Conservation (phyloP, 805 yeast genomes). For the Yamadazyma endophytica region DNA sequence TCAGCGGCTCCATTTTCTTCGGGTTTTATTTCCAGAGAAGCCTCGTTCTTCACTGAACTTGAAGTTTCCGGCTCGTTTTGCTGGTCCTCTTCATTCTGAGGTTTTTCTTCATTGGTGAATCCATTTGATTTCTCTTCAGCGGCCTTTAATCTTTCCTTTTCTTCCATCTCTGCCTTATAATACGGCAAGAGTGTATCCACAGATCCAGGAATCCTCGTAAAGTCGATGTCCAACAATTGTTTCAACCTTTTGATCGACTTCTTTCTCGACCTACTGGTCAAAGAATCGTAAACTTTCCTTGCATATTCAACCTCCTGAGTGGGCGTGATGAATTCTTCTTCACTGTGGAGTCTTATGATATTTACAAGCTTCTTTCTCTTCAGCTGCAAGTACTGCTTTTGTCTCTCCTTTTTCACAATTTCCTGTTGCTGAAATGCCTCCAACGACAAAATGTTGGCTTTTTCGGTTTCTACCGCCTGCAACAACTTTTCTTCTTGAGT, state of each 20-base stretch:
- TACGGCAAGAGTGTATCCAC: constrained; percentile 22
- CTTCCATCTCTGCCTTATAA: constrained; percentile 19
- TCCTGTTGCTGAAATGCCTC: constrained; percentile 83
- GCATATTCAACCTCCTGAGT: constrained; percentile 55
- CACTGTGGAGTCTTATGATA: constrained; percentile 50
- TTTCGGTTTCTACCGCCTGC: constrained; percentile 88
- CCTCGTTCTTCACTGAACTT: no score
- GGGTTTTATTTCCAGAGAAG: no score
- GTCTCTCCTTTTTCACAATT: constrained; percentile 69
- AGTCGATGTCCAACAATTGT: constrained; percentile 24
- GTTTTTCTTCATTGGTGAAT: constrained; percentile 2
- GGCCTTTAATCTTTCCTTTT: constrained; percentile 8
- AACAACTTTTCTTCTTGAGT: constrained; percentile 70
- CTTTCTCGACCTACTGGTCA: constrained; percentile 33
- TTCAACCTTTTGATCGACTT: constrained; percentile 44
- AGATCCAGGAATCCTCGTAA: constrained; percentile 30
- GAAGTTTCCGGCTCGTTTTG: no score
- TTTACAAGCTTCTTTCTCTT: constrained; percentile 58
- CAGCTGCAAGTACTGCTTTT: constrained; percentile 67
- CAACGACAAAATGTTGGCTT: constrained; percentile 66
- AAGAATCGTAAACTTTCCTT: constrained; percentile 32
- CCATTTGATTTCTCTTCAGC: constrained; percentile 4
- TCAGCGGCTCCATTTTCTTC: no score
- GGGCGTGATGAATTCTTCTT: constrained; percentile 55
- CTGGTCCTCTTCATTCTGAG: no score